Evolutionary conservation across 2,329 filamentous ascomycete species (phyloP).

Genomic region (Apiospora sp.): DNA sequence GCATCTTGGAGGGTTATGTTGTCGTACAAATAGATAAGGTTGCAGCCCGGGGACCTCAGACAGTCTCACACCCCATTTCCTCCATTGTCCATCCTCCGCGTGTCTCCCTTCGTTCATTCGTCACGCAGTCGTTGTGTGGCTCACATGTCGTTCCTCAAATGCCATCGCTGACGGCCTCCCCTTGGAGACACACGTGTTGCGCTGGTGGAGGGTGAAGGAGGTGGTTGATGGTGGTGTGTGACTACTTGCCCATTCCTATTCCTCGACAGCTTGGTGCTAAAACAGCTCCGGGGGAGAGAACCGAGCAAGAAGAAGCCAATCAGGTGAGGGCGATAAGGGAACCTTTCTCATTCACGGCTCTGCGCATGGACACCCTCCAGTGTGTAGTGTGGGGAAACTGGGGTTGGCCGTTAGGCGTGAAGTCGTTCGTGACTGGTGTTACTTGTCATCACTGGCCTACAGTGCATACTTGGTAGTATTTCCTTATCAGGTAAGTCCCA

Average conservation of each 20-base stretch:
- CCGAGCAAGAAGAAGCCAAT: constrained; percentile 6
- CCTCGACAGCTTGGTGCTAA: background rate
- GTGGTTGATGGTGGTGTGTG: constrained; percentile 4
- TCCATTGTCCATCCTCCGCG: background rate
- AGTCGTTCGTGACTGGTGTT: background rate
- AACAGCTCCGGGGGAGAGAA: constrained; percentile 1
- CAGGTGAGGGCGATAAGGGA: background rate
- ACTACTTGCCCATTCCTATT: constrained; percentile 10
- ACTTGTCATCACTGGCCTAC: background rate
- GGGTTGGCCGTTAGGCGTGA: background rate
- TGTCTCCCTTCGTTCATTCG: background rate
- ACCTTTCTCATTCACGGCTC: background rate
- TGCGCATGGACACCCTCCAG: background rate
- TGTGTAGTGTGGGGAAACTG: background rate
- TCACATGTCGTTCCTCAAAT: constrained; percentile 3
- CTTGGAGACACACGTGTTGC: constrained; percentile 7
- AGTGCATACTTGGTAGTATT: background rate
- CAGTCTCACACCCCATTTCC: background rate
- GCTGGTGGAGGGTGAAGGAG: background rate
- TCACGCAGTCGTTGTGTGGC: background rate
- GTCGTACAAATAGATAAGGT: constrained; percentile 12
- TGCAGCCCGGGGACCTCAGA: background rate
- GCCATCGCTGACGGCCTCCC: background rate
- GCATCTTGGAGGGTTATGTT: background rate
- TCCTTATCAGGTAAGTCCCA: background rate